Evolutionary conservation across 2,329 filamentous ascomycete species (phyloP).

Genomic region (Dactylella cylindrospora): DNA sequence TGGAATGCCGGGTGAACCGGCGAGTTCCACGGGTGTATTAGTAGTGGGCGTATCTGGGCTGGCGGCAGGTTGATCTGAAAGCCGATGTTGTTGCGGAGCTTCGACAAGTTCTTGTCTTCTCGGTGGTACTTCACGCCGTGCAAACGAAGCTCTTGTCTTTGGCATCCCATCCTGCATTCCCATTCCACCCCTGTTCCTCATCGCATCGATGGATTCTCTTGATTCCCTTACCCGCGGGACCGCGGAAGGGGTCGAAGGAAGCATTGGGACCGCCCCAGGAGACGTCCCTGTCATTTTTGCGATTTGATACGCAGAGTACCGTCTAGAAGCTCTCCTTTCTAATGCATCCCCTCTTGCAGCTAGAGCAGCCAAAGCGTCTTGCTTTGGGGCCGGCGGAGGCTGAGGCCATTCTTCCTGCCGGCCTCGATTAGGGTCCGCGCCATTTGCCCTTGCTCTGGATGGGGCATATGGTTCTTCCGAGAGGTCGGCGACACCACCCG

Average conservation of each 20-base stretch:
- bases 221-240: constrained; percentile 47
- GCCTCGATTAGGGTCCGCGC: constrained; percentile 1
- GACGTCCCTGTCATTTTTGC: constrained; percentile 85
- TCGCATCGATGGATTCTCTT: constrained; percentile 48
- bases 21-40: too few relatives aligned
- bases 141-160: constrained; percentile 12
- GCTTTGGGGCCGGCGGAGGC: constrained; percentile 76
- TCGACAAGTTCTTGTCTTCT: constrained; percentile 1
- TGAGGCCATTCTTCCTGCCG: constrained; percentile 60
- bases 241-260: constrained; percentile 61
- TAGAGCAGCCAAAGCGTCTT: constrained; percentile 85
- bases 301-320: constrained; percentile 96
- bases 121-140: constrained; percentile 11
- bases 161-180: too few relatives aligned
- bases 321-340: constrained; percentile 84
- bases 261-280: constrained; percentile 78
- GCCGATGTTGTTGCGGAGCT: constrained; percentile 1
- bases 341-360: constrained; percentile 91
- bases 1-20: too few relatives aligned
- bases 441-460: constrained; percentile 11
- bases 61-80: neutral
- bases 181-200: too few relatives aligned
- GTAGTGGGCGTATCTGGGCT: neutral
- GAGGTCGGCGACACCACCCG: too few relatives aligned
- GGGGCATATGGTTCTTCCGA: too few relatives aligned